These are phyloP conservation scores for Penstemon barbatus DNA, from an alignment of 257 asterid genomes.

Conservation along the genomic window DNA sequence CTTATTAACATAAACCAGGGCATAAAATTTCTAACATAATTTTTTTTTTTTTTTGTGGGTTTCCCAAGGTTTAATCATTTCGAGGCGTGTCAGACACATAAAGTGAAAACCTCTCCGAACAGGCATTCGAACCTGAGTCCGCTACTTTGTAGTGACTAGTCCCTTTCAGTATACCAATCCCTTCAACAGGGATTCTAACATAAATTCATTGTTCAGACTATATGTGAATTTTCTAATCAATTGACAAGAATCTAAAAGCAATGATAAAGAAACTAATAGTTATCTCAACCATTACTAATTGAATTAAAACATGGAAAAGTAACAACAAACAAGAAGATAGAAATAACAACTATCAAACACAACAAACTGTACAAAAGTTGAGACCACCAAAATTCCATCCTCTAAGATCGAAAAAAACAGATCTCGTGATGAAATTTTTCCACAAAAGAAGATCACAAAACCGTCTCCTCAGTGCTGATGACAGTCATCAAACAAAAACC, in stretches of 20 bases:
- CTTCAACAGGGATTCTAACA: too few species aligned
- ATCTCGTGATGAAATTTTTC: slow-evolving; percentile 39
- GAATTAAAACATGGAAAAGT: background rate
- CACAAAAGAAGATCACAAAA: slow-evolving; percentile 56
- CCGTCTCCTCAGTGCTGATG: slow-evolving; percentile 43
- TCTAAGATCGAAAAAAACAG: slow-evolving; percentile 37
- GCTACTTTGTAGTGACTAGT: too few species aligned
- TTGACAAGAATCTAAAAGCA: background rate
- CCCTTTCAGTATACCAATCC: too few species aligned
- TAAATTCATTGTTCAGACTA: background rate
- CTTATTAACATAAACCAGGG: too few species aligned
- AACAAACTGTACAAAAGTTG: slow-evolving; percentile 21
- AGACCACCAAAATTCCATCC: slow-evolving; percentile 26
- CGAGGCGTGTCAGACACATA: too few species aligned
- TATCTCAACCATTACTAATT: background rate
- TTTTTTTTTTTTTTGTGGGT: too few species aligned
- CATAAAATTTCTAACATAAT: too few species aligned
- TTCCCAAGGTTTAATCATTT: too few species aligned
- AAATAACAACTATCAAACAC: background rate
- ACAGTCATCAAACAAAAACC: slow-evolving; percentile 2
- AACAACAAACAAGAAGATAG: background rate
- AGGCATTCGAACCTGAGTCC: too few species aligned
- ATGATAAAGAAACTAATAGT: slow-evolving; percentile 9
- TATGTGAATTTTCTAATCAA: background rate
- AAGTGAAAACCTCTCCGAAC: too few species aligned